Evolutionary conservation across 441 rosid species (phyloP), one percentile per base, ranked within the genome.

Genomic region (Breynia disticha): DNA sequence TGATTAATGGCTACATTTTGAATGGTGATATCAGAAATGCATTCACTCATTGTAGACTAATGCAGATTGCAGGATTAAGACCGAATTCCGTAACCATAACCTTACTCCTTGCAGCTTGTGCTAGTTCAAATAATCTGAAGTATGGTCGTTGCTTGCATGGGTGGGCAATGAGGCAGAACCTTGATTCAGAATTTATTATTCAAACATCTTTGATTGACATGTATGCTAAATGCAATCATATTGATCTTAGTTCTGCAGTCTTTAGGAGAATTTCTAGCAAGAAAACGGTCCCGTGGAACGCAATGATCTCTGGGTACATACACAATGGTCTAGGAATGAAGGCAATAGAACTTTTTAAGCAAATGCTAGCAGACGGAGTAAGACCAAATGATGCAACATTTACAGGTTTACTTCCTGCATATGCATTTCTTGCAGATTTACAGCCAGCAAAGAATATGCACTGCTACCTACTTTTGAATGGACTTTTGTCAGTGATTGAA

Each of bases 171-270:
- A 86, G 78, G 77, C 75, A 75, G 56, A 66, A 65, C 41, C 57
- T 80, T 53, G 68, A 76, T 20, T 45, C 76, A 20, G 73, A 84
- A 48, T 69, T 89, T 46, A 77, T 62, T 47, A 78, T 89, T 14
- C 82, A 80, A 55, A 89, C 87, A 67, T 87, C 95, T 35, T 70
- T 86, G 70, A 80, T 86, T 65, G 95, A 86, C 64, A 84, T 86
- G 88, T 89, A 89, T 66, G 88, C 97, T 12, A 89, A 82, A 71
- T 80, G 79, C 19, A 71, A 83, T 60, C 76, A 72, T 35, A 60
- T 82, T 42, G 62, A 69, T 32, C 79, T 81, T 51, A 86, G 78
- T 65, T 86, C 82, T 62, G 82, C 73, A 59, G 64, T 58, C 39
- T 69, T 86, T 62, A 52, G 59, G 51, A 72, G 63, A 75, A 73